Base-by-base conservation (phyloP, 768 basidiomycete genomes). In the Nidularia pulvinata region DNA sequence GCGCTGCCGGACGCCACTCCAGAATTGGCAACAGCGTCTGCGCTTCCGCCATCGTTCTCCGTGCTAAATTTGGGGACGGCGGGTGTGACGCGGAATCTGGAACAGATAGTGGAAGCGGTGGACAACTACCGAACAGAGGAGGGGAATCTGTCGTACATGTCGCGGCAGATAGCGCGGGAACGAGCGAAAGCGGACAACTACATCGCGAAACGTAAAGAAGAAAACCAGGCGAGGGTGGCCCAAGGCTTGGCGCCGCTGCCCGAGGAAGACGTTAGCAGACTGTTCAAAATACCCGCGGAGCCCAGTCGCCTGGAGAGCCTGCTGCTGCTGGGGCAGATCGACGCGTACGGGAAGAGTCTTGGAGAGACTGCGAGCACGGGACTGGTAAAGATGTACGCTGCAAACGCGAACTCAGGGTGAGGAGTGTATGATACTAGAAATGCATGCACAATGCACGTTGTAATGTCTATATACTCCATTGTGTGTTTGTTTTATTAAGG, bases 51-150 rank as follows among this genome's bases (percentile, higher is more conserved):
- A 45, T 82, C 88, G 22, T 93, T 84, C 73, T 75, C 84, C 6
- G 72, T 78, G 48, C 80, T 96, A 52, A 79, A 92, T 72, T 81
- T 91, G 48, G 88, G 89, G 34, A 82, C 82, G 30, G 74, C 79
- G 4, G 83, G 88, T 6, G 75, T 91, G 49, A 84, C 89, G 51
- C 81, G 81, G 65, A 91, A 91, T 66, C 71, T 96, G 58, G 91
- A 93, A 74, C 83, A 88, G 67, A 85, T 95, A 48, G 84, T 91
- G 55, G 93, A 96, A 68, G 84, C 88, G 0, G 76, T 96, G 55
- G 92, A 94, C 71, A 82, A 75, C 61, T 93, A 94, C 73, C 85
- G 87, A 62, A 92, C 90, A 51, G 95, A 97, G 69, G 91, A 95
- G 63, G 91, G 92, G 49, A 96, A 96, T 70, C 81, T 95, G 58